Base-by-base conservation (phyloP, 257 asterid species). In the Ocimum tenuiflorum region DNA sequence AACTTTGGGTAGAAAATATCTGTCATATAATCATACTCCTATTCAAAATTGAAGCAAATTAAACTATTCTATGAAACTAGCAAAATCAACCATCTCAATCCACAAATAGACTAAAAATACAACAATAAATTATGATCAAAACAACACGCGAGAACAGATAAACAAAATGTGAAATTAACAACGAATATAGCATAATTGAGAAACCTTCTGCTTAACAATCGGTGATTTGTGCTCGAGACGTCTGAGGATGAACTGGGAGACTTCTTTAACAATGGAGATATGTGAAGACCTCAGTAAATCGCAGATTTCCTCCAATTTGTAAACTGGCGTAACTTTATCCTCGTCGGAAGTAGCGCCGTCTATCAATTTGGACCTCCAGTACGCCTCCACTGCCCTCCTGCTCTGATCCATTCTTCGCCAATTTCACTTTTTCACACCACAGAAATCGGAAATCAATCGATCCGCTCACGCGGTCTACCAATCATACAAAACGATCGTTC, bases 151-250 rank as follows among this genome's bases (percentile, higher is more conserved):
- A n/a, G n/a, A n/a, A n/a, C n/a, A n/a, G n/a, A n/a, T n/a, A n/a
- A n/a, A n/a, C n/a, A n/a, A n/a, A n/a, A n/a, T 55, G 15, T 12
- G 9, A 47, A 1, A 60, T 39, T 1, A 60, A 59, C 7, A 22
- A 19, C 11, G 15, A 36, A 24, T 8, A 4, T 27, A 17, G 20
- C 35, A 19, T 2, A 46, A 63, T 8, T 2, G 60, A 52, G 43
- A 9, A 19, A 87, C 99, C 86, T 92, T 92, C 59, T 89, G 97
- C 75, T 87, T 92, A 53, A 92, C 91, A 15, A 89, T 51, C 3
- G 97, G 97, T 51, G 97, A 89, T 79, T 92, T 92, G 75, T 92
- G 94, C 39, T 87, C 94, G 75, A 92, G 97, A 15, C 99, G 95
- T 73, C 86, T 92, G 80, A 92, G 82, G 74, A 89, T 83, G 71